These are phyloP conservation scores for Scleroderma bovista DNA, from an alignment of 768 basidiomycete species.

Conservation along the genomic window DNA sequence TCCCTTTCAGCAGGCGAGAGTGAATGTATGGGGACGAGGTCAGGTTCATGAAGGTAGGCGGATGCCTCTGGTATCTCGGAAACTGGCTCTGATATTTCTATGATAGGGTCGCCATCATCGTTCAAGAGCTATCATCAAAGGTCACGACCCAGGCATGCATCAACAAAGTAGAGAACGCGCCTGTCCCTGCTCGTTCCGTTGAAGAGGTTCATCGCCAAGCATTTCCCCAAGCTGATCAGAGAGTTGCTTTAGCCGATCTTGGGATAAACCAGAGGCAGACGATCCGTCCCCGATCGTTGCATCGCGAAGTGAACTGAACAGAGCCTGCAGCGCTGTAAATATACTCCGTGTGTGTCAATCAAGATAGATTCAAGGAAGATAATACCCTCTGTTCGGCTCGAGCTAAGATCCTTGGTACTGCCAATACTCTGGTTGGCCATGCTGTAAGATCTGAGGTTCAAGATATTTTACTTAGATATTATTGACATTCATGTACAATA, in stretches of 20 bases:
- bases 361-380: background rate
- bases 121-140: constrained; percentile 48
- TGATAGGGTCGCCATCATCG: constrained; percentile 74
- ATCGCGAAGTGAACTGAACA: constrained; percentile 34
- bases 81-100: constrained; percentile 67
- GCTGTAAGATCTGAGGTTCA: background rate
- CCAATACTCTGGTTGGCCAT: constrained; percentile 17
- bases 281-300: background rate
- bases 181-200: constrained; percentile 55
- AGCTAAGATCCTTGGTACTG: constrained; percentile 21
- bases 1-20: constrained; percentile 44
- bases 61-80: constrained; percentile 14
- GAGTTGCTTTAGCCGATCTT: constrained; percentile 47
- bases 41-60: constrained; percentile 33
- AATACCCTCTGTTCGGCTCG: constrained; percentile 35
- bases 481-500: background rate
- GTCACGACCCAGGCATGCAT: constrained; percentile 18
- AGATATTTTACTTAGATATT: background rate
- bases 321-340: constrained; percentile 33
- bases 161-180: constrained; percentile 37
- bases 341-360: constrained; percentile 4
- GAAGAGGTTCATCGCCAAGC: constrained; percentile 32
- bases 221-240: constrained; percentile 58
- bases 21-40: constrained; percentile 41
- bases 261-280: constrained; percentile 28